Evolutionary conservation across 75 land plant species (phyloP), one percentile per base, ranked within the genome.

Genomic region (Larix kaempferi): DNA sequence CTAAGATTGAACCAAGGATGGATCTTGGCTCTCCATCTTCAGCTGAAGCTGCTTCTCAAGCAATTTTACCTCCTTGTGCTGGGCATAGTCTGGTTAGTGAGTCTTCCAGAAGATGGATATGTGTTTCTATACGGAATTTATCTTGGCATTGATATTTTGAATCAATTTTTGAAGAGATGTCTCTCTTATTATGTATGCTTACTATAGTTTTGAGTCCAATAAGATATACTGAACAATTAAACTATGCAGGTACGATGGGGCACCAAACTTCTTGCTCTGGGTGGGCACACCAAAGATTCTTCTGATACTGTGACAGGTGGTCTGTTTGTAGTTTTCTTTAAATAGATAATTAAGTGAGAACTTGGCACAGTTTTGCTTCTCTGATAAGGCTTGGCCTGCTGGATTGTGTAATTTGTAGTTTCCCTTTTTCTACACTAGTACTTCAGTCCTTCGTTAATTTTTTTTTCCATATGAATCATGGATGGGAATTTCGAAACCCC

Each of bases 1-100:
- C 93, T 29, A 82, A 80, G 56, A 83, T 94, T 57, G 93, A 82
- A 59, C 85, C 80, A 22, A 83, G 81, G 49, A 12, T 66, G 7
- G 79, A 86, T 64, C 60, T 73, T 16, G 73, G 80, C 41, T 64
- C 56, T 80, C 77, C 65, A 5, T 77, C 77, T 35, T 0, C 66
- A n/a, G 75, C 69, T 26, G 76, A 73, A 7, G 75, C 58, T 49
- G 71, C 33, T 57, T 65, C 33, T 37, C 77, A 63, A 22, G 83
- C 84, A 80, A 63, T 57, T 73, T 83, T 96, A 58, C 88, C 99
- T 63, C 86, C 94, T 27, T 88, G 77, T 74, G 87, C 98, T 17
- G 95, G 95, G 76, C 98, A 96, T 74, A 85, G 87, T 83, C 77
- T 96, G 91, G 93, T 92, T 80, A 55, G 81, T 66, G 1, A 19